Conservation (phyloP, 306 rosid genomes). For the Begonia masoniana region DNA sequence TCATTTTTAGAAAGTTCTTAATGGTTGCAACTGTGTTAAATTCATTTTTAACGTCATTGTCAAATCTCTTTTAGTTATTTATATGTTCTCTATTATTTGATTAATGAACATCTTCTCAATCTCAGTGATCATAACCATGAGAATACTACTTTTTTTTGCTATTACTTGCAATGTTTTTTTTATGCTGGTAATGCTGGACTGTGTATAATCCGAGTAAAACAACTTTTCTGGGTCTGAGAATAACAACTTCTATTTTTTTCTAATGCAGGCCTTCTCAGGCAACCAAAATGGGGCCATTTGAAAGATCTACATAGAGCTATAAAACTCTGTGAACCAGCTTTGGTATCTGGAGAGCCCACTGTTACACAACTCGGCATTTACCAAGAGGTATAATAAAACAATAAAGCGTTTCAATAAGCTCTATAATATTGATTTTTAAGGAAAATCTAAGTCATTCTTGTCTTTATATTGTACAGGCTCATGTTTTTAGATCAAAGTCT, state of each 20-base stretch:
- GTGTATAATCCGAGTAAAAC: too few species aligned
- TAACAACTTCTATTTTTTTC: neutral
- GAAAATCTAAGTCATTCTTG: constrained; percentile 8
- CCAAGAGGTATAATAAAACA: constrained; percentile 55
- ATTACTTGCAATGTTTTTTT: too few species aligned
- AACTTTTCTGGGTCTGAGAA: too few species aligned
- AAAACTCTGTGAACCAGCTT: constrained; percentile 85
- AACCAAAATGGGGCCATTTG: constrained; percentile 97
- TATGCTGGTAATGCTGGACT: too few species aligned
- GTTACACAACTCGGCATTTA: constrained; percentile 57
- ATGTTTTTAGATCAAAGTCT: constrained; percentile 65
- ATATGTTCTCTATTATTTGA: too few species aligned
- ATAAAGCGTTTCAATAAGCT: constrained; percentile 8
- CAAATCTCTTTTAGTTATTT: too few species aligned
- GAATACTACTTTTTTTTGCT: too few species aligned
- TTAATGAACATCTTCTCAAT: too few species aligned
- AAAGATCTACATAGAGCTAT: constrained; percentile 92
- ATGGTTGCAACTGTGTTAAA: too few species aligned
- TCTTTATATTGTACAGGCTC: constrained; percentile 42
- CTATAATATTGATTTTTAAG: constrained; percentile 5
- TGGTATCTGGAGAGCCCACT: constrained; percentile 60
- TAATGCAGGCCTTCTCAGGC: constrained; percentile 58
- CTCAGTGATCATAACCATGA: too few species aligned
- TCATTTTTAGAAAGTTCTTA: too few species aligned
- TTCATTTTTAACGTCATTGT: too few species aligned